phyloP scores from a whole-genome alignment of 441 rosid species.

The Pelargonium australe region DNA sequence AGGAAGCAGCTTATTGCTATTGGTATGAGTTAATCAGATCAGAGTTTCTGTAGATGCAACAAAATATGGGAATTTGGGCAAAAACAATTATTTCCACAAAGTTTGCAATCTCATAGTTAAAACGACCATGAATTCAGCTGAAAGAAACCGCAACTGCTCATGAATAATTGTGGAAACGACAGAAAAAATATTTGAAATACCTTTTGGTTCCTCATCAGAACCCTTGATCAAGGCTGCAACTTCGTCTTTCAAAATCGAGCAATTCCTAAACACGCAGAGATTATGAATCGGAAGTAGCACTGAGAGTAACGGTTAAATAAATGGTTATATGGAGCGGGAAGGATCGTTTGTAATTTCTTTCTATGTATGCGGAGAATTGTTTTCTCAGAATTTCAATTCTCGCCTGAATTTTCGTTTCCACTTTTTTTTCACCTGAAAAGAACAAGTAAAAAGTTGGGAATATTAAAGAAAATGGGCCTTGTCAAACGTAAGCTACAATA shows the following conservation, averaged over 20 bases:
- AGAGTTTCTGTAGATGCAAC: neutral
- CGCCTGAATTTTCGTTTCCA: neutral
- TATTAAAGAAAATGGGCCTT: neutral
- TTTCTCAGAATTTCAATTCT: neutral
- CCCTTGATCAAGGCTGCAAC: neutral
- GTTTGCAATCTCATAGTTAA: neutral
- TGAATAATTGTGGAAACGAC: neutral
- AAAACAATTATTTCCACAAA: neutral
- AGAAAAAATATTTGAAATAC: neutral
- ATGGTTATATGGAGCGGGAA: neutral
- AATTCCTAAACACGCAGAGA: too few relatives aligned
- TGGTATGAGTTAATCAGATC: neutral
- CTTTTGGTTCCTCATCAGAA: neutral
- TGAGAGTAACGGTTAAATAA: neutral
- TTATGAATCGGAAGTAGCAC: too few relatives aligned
- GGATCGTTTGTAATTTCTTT: neutral
- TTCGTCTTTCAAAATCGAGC: neutral
- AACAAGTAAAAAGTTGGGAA: too few relatives aligned
- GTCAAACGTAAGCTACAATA: too few relatives aligned
- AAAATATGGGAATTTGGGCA: neutral
- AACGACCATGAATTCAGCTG: neutral
- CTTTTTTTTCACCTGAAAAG: neutral
- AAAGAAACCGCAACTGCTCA: neutral
- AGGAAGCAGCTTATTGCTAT: too few relatives aligned
- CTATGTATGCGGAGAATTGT: neutral